A percentile compares a stretch with the other conserved stretches of the same genome.
These are phyloP conservation scores for Chalara sp. DNA, from an alignment of 2,329 filamentous ascomycete species.

Conservation along the genomic window DNA sequence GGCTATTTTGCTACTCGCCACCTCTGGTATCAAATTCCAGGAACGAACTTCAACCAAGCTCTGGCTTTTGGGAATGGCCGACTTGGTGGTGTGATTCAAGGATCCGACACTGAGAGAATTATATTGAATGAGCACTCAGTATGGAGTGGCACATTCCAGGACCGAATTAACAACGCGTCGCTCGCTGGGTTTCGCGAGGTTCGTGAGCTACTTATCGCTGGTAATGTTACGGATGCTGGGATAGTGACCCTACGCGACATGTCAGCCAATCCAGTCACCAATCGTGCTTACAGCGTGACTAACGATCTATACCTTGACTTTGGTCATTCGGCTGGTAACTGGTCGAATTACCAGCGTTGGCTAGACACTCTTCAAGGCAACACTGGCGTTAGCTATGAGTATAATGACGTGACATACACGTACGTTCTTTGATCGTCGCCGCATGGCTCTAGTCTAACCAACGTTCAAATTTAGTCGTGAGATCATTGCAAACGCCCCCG, in stretches of 20 bases:
- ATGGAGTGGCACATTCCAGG: neutral
- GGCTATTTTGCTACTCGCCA: too few species aligned
- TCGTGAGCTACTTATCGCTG: neutral
- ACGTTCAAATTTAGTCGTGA: neutral
- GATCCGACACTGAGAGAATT: neutral
- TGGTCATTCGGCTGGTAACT: neutral
- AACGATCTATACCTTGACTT: neutral
- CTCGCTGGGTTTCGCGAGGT: neutral
- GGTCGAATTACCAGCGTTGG: neutral
- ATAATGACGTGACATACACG: neutral
- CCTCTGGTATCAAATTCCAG: neutral
- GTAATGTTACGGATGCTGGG: neutral
- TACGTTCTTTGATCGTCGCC: neutral
- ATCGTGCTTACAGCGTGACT: neutral
- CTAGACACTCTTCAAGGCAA: neutral
- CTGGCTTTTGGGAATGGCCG: neutral
- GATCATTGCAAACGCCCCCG: neutral
- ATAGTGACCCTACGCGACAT: neutral
- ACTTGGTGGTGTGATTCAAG: neutral
- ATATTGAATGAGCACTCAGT: neutral
- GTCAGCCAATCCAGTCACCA: neutral
- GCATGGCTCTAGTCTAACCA: neutral
- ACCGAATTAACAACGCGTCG: neutral
- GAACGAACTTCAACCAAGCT: neutral
- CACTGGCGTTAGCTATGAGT: neutral